These are phyloP conservation scores for Dacryopinax primogenitus DNA, from an alignment of 768 basidiomycete genomes.

Conservation along the genomic window DNA sequence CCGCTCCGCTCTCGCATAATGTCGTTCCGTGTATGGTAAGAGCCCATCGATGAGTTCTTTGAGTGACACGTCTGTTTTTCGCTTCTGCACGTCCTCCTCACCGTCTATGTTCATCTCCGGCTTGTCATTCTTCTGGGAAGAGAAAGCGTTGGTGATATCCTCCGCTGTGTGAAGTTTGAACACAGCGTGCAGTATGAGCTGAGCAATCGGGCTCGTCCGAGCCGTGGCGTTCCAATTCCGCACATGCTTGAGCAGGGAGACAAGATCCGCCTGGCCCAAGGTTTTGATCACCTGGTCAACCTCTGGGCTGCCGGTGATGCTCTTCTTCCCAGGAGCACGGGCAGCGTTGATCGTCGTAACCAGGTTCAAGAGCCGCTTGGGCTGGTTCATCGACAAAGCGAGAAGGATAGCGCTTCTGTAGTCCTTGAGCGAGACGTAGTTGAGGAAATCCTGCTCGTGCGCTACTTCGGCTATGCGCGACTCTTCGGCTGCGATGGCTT, in stretches of 20 bases:
- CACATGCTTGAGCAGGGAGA: constrained; percentile 65
- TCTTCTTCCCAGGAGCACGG: constrained; percentile 10
- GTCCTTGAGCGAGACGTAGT: constrained; percentile 76
- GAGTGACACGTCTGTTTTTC: constrained; percentile 23
- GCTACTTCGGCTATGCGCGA: constrained; percentile 61
- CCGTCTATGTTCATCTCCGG: constrained; percentile 11
- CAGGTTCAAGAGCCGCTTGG: constrained; percentile 67
- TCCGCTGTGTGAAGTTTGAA: constrained; percentile 64
- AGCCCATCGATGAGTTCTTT: constrained; percentile 73
- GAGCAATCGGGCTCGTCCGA: constrained; percentile 75
- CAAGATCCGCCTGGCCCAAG: constrained; percentile 59
- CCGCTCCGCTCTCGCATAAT: constrained; percentile 70
- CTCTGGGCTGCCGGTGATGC: constrained; percentile 51
- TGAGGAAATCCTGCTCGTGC: constrained; percentile 89
- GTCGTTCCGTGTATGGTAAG: constrained; percentile 89
- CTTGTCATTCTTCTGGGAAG: background rate
- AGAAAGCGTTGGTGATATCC: constrained; percentile 57
- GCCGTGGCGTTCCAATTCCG: constrained; percentile 93
- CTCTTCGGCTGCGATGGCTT: constrained; percentile 59
- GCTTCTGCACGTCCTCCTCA: background rate
- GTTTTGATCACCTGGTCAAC: constrained; percentile 74
- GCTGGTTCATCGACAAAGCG: constrained; percentile 86
- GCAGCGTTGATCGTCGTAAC: constrained; percentile 50
- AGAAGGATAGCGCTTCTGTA: constrained; percentile 84
- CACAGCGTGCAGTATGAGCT: constrained; percentile 67